Evolutionary conservation across 768 basidiomycete genomes (phyloP).

Genomic region (Suillus decipiens): DNA sequence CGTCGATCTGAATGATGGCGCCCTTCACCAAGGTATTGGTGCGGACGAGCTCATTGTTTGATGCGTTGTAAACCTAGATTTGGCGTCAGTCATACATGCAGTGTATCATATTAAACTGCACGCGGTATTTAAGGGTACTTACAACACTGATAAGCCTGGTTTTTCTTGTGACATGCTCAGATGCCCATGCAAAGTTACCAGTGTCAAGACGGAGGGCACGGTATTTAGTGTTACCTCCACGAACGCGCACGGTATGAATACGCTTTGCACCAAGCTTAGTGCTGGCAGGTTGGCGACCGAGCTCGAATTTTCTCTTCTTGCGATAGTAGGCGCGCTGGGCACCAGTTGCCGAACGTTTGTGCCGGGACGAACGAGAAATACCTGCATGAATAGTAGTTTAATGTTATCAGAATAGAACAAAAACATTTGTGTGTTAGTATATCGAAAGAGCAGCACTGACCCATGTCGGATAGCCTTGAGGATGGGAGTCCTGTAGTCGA

Average conservation of each 20-base stretch:
- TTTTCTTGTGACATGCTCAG: constrained; percentile 92
- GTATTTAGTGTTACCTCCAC: constrained; percentile 95
- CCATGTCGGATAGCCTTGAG: constrained; percentile 79
- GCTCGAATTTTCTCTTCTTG: constrained; percentile 99
- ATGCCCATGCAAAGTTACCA: constrained; percentile 99
- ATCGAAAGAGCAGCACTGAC: constrained; percentile 48
- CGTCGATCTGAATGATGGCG: constrained; percentile 96
- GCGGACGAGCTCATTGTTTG: constrained; percentile 99
- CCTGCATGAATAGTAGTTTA: constrained; percentile 46
- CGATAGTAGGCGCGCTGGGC: constrained; percentile 94
- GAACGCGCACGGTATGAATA: constrained; percentile 90
- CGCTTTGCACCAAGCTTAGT: constrained; percentile 97
- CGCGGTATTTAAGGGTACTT: constrained; percentile 37
- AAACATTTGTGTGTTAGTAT: constrained; percentile 1
- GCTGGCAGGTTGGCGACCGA: constrained; percentile 96
- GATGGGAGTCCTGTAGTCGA: constrained; percentile 49
- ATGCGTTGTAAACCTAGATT: constrained; percentile 91
- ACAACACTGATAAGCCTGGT: constrained; percentile 96
- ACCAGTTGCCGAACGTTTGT: constrained; percentile 94
- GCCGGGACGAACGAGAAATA: constrained; percentile 96
- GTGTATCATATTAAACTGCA: neutral
- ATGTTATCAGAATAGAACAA: constrained; percentile 14
- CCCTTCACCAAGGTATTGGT: constrained; percentile 99
- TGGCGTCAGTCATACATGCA: constrained; percentile 11
- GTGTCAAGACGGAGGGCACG: constrained; percentile 94